phyloP scores from a whole-genome alignment of 2,329 filamentous ascomycete genomes.

The Nemania serpens region DNA sequence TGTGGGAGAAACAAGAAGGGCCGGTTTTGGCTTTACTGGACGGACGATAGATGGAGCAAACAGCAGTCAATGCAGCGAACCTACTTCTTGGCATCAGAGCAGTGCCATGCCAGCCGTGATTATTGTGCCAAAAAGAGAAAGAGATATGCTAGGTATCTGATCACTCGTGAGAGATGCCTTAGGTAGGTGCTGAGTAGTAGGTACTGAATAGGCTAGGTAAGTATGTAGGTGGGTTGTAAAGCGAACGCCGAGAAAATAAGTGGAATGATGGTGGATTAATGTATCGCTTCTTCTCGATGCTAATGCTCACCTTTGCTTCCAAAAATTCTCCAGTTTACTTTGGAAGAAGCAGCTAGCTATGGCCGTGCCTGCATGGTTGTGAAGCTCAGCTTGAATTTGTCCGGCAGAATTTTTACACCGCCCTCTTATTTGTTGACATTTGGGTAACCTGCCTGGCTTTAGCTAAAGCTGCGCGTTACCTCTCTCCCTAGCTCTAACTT shows the following conservation, averaged over 20 bases:
- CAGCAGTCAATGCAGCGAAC: background rate
- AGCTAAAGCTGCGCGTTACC: too few relatives aligned
- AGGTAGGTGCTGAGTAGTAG: too few relatives aligned
- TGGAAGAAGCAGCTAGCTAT: too few relatives aligned
- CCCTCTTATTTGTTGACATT: slow-evolving; percentile 26
- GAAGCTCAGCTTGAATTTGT: slow-evolving; percentile 19
- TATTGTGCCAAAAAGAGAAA: background rate
- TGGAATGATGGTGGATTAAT: background rate
- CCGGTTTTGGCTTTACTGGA: background rate
- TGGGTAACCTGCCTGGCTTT: too few relatives aligned
- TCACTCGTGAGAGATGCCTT: too few relatives aligned
- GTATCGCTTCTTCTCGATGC: background rate
- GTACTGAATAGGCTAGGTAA: background rate
- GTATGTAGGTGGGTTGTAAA: background rate
- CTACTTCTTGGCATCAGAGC: background rate
- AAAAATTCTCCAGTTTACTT: too few relatives aligned
- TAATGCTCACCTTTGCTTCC: background rate
- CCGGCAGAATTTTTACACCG: slow-evolving; percentile 29
- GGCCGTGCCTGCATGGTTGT: background rate
- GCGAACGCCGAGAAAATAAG: background rate
- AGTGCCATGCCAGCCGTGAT: background rate
- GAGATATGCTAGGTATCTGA: too few relatives aligned
- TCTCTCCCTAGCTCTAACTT: too few relatives aligned
- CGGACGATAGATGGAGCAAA: background rate
- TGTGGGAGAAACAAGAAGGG: background rate